Conservation (phyloP, 176 grass and related monocot species). For the Lolium rigidum region DNA sequence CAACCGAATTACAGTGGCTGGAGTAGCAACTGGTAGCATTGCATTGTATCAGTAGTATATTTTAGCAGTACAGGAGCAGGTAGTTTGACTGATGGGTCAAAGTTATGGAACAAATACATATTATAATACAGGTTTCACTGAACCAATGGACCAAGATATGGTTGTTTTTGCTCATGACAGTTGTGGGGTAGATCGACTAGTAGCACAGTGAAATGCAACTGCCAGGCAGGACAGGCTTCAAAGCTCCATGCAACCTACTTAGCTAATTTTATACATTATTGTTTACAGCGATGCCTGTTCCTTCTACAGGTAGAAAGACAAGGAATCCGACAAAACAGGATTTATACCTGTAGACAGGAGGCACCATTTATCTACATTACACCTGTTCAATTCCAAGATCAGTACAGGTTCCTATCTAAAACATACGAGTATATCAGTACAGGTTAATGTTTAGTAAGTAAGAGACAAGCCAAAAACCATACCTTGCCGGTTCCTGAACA, state of each 20-base stretch:
- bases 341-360: constrained; percentile 32
- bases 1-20: constrained; percentile 9
- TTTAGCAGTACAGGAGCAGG: constrained; percentile 13
- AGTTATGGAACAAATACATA: constrained; percentile 22
- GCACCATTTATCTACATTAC: background rate
- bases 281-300: background rate
- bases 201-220: constrained; percentile 25
- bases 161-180: constrained; percentile 25
- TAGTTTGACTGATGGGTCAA: constrained; percentile 53
- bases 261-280: background rate
- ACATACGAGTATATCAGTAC: background rate
- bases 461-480: constrained; percentile 36
- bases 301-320: constrained; percentile 15
- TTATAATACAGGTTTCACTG: constrained; percentile 22
- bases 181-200: background rate
- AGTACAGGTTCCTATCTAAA: background rate
- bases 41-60: background rate
- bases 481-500: constrained; percentile 34
- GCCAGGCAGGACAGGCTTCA: constrained; percentile 41
- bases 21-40: background rate
- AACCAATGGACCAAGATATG: constrained; percentile 42
- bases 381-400: constrained; percentile 39
- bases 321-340: constrained; percentile 37
- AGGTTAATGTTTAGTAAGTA: background rate
- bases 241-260: background rate